phyloP scores from a whole-genome alignment of 306 rosid species.

The Casuarina glauca region DNA sequence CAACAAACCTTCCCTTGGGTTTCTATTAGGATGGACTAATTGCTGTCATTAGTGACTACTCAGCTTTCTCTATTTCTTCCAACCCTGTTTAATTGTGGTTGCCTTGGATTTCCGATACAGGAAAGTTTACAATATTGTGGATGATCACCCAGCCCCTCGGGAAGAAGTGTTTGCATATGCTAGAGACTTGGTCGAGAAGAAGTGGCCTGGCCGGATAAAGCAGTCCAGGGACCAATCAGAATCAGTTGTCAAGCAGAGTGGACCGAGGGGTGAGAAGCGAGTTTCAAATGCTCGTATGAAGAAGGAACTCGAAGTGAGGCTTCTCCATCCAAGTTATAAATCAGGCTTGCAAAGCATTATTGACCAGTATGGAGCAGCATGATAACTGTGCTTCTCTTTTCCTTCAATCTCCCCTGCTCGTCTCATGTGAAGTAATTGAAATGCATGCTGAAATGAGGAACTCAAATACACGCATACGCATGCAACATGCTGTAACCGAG shows the following conservation, averaged over 20 bases:
- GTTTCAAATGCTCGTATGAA: constrained; percentile 69
- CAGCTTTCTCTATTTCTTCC: background rate
- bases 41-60: background rate
- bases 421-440: too few species aligned
- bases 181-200: constrained; percentile 58
- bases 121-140: constrained; percentile 69
- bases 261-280: constrained; percentile 56
- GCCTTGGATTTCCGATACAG: constrained; percentile 38
- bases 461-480: too few species aligned
- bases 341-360: constrained; percentile 69
- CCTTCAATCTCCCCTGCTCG: too few species aligned
- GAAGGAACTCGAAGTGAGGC: constrained; percentile 58
- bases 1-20: too few species aligned
- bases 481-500: background rate
- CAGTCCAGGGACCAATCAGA: constrained; percentile 17
- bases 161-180: constrained; percentile 83
- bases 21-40: background rate
- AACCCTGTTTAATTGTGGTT: background rate
- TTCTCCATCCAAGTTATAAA: constrained; percentile 66
- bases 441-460: too few species aligned
- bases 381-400: background rate
- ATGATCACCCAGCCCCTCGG: constrained; percentile 80
- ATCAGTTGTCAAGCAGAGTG: constrained; percentile 13
- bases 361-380: constrained; percentile 42
- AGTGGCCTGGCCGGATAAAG: constrained; percentile 63